Evolutionary conservation across 306 rosid genomes (phyloP), one percentile per base, ranked within the genome.

Genomic region (Dryas octopetala): DNA sequence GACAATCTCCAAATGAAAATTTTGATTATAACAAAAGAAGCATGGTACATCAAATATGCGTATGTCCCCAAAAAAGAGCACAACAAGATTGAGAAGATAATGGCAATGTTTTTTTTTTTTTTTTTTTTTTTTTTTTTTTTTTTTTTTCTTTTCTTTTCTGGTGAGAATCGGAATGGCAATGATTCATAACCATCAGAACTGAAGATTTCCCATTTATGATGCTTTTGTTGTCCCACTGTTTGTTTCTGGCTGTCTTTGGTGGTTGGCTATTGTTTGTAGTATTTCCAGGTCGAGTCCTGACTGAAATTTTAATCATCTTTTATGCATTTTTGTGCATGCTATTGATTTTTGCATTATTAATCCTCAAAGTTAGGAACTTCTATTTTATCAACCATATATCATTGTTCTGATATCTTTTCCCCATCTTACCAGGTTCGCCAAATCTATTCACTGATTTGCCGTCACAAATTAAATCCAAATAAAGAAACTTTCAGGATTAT

Each of bases 401-500:
- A 14, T 58, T 71, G 67, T 59, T 76, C 69, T 80, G 67, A 78
- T 57, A 46, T 68, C 12, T 67, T 19, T 78, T 77, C 63, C 40
- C 60, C 5, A 3, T 13, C 4, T 13, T 58, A 66, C 60, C 78
- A 94, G 98, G 97, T 91, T 66, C 86, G 63, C 74, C 91, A 67
- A 78, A 79, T 90, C 71, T 84, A 82, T 85, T 85, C 93, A 40
- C 38, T 88, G 77, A 87, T 95, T 64, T 14, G 74, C 68, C 80
- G 61, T 76, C 76, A 80, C 74, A 52, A 67, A 49, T 72, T 91
- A 84, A 54, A 75, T 82, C 67, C 90, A 71, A 86, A 76, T 71
- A 40, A 13, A 46, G 97, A 90, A 80, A 89, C 91, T 80, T 90
- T 88, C 83, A 86, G 92, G 82, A 55, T 48, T 58, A 86, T 91